Percentiles rank a stretch among this genome's conserved stretches.
These are phyloP conservation scores for Byssochlamys sp. DNA, from an alignment of 2,329 filamentous ascomycete genomes.

Conservation along the genomic window DNA sequence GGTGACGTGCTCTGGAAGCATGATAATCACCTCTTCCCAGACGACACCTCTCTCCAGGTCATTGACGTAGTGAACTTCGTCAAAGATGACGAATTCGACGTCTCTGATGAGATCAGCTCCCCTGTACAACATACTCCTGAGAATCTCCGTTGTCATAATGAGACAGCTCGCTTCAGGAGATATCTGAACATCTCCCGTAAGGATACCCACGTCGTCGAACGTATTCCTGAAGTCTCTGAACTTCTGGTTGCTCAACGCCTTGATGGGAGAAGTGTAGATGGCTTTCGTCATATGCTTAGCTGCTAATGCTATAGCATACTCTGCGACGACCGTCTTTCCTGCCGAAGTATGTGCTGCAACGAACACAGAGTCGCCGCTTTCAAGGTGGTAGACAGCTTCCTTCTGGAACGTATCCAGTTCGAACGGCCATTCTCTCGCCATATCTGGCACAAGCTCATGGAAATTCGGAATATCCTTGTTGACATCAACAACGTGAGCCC, in stretches of 20 bases:
- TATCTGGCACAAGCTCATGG: slow-evolving; percentile 81
- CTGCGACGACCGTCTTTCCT: slow-evolving; percentile 94
- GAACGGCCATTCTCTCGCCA: slow-evolving; percentile 93
- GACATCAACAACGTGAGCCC: slow-evolving; percentile 97
- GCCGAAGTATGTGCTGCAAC: slow-evolving; percentile 96
- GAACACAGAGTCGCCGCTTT: slow-evolving; percentile 93
- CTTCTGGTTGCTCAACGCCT: slow-evolving; percentile 95
- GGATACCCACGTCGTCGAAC: slow-evolving; percentile 91
- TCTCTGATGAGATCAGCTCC: slow-evolving; percentile 92
- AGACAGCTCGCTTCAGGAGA: slow-evolving; percentile 93
- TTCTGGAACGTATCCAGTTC: slow-evolving; percentile 98
- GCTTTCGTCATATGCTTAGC: slow-evolving; percentile 99
- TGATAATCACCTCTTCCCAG: slow-evolving; percentile 99
- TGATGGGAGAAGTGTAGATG: slow-evolving; percentile 97
- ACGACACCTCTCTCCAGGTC: slow-evolving; percentile 91
- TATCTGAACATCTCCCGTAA: slow-evolving; percentile 96
- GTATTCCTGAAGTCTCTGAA: slow-evolving; percentile 85
- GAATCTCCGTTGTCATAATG: slow-evolving; percentile 98
- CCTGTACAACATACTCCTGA: slow-evolving; percentile 94
- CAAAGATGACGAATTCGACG: slow-evolving; percentile 97
- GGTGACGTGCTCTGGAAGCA: slow-evolving; percentile 94
- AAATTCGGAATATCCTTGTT: slow-evolving; percentile 92
- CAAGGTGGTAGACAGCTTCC: slow-evolving; percentile 93
- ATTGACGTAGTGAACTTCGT: slow-evolving; percentile 98
- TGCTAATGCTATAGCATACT: slow-evolving; percentile 92